Evolutionary conservation across 257 asterid species (phyloP).

Genomic region (Przewalskia tangutica): DNA sequence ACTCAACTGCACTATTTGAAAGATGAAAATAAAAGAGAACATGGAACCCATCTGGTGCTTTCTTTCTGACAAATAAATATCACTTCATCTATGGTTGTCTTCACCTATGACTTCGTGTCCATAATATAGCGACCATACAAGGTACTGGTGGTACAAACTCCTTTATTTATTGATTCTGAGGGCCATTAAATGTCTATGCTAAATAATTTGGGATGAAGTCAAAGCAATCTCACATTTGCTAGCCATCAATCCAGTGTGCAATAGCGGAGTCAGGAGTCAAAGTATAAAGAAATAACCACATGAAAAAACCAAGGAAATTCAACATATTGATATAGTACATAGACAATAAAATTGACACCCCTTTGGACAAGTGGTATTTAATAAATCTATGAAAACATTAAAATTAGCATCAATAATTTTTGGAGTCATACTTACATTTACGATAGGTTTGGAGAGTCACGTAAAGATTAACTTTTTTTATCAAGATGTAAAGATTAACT

Average conservation of each 20-base stretch:
- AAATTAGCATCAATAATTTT: not conserved
- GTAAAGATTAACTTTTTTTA: not conserved
- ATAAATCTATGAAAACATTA: not conserved
- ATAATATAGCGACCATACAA: not conserved
- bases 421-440: not conserved
- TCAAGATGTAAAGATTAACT: not conserved
- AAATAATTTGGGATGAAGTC: not conserved
- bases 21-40: not conserved
- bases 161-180: not conserved
- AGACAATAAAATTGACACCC: not conserved
- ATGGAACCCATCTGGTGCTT: not conserved
- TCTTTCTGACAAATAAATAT: not conserved
- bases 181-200: not conserved
- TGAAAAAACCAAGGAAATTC: not conserved
- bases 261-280: too few relatives aligned
- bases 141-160: not conserved
- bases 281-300: not conserved
- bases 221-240: not conserved
- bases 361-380: too few relatives aligned
- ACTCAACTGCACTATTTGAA: not conserved
- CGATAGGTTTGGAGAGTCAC: not conserved
- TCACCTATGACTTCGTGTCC: not conserved
- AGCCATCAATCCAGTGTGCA: not conserved
- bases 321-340: too few relatives aligned
- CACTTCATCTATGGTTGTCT: not conserved